Percentiles rank a stretch among this genome's conserved stretches.
phyloP scores from a whole-genome alignment of 192 early-diverging fungal species.

The Coemansia sp. region DNA sequence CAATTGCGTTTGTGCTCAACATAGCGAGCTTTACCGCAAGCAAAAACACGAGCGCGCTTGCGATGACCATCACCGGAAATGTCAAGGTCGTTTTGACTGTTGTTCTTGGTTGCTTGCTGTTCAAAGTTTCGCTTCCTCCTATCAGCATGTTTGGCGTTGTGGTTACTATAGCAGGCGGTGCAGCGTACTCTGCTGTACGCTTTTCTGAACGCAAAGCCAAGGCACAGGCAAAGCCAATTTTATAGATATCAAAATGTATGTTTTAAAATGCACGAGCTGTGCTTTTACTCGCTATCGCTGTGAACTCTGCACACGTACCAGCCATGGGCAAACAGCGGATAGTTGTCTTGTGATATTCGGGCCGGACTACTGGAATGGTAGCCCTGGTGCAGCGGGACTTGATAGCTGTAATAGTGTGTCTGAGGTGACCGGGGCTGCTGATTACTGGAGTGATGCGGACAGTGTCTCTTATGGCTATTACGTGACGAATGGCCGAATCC shows the following conservation, averaged over 20 bases:
- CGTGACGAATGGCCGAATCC: not conserved
- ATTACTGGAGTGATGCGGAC: not conserved
- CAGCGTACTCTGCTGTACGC: constrained; percentile 24
- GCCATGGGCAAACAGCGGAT: not conserved
- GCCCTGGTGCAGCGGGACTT: too few species aligned
- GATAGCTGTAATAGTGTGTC: too few species aligned
- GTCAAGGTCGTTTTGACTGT: constrained; percentile 60
- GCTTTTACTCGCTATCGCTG: not conserved
- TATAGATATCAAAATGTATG: not conserved
- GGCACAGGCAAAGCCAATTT: not conserved
- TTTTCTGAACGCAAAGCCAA: constrained; percentile 6
- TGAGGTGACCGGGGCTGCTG: too few species aligned
- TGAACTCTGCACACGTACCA: constrained; percentile 1
- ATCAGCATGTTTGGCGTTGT: constrained; percentile 37
- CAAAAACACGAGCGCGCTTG: constrained; percentile 78
- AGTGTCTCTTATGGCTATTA: not conserved
- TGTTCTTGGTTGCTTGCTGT: constrained; percentile 41
- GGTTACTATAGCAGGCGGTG: constrained; percentile 40
- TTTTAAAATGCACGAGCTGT: not conserved
- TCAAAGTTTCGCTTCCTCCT: constrained; percentile 26
- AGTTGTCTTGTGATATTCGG: not conserved
- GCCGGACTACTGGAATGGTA: too few species aligned
- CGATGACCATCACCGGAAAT: constrained; percentile 55
- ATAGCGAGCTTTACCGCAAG: constrained; percentile 85
- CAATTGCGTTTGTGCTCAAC: constrained; percentile 85